Conservation (phyloP, 129 eudicot species). For the Centella asiatica region DNA sequence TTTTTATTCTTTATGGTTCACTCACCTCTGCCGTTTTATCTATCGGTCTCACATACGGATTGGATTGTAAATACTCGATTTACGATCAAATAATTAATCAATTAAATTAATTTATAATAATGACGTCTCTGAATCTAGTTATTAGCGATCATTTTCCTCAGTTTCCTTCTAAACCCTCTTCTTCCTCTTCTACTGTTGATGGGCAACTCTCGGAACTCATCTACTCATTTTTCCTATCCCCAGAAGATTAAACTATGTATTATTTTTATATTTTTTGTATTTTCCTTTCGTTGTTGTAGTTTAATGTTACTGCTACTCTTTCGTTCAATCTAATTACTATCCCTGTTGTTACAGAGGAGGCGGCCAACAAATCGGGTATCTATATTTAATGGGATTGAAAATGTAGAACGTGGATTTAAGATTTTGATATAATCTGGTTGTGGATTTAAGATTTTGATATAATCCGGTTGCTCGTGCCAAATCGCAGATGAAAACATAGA, state of each 20-base stretch:
- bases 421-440: too few relatives aligned
- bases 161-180: too few relatives aligned
- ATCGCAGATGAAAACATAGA: too few relatives aligned
- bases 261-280: neutral
- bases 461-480: too few relatives aligned
- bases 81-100: too few relatives aligned
- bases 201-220: conserved; percentile 23
- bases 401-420: too few relatives aligned
- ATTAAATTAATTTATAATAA: neutral
- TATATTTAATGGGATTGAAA: too few relatives aligned
- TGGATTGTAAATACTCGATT: too few relatives aligned
- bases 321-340: conserved; percentile 1
- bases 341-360: conserved; percentile 17
- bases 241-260: conserved; percentile 24
- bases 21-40: too few relatives aligned
- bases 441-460: too few relatives aligned
- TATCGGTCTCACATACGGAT: too few relatives aligned
- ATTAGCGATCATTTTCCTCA: conserved; percentile 19
- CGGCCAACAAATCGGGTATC: conserved; percentile 39
- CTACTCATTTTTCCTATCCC: conserved; percentile 2
- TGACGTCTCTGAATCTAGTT: conserved; percentile 36
- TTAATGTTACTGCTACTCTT: neutral
- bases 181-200: conserved; percentile 13
- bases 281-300: neutral
- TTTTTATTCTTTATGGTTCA: too few relatives aligned